Evolutionary conservation across 352 stramenopile species (phyloP), one percentile per base, ranked within the genome.

Genomic region (Pythium aristosporum): DNA sequence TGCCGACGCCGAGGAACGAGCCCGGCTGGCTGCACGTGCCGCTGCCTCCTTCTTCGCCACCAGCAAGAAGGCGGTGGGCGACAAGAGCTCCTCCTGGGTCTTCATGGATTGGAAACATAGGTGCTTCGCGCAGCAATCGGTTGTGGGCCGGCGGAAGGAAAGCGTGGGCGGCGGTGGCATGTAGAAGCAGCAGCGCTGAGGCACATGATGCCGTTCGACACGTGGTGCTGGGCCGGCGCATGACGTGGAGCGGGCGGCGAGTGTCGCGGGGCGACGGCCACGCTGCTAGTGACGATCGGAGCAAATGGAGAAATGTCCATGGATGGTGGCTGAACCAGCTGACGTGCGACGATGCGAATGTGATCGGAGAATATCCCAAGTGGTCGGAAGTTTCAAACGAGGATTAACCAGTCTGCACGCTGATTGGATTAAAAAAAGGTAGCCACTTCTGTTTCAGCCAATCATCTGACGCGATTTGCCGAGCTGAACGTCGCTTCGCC

Each of bases 1-100:
- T 96, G 50, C 81, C 87, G 3, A 96, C 87, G 20, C 87, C 87
- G 9, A 96, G 67, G 62, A 96, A 96, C 39, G 85, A 88, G 15
- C 51, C 67, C 6, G 72, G 63, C 36, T 82, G 74, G 61, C 83
- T 68, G 56, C 85, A 92, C 3, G 73, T 39, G 34, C 34, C 54
- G 23, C 53, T 43, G 9, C 9, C 39, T 18, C 21, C 13, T 46
- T 46, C 39, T 13, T 3, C 49, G n/a, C 16, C 65, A 28, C 49
- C 63, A 25, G 32, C 58, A 16, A 60, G 34, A 10, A 56, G 9
- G 0, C 43, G 36, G 15, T 52, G 39, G 11, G 16, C 16, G 2
- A 3, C 15, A 10, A 21, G 39, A 15, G 16, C 28, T 9, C 43
- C 32, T 7, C 32, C 56, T 2, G 43, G 32, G 32, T 56, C 57